Evolutionary conservation across 2,329 filamentous ascomycete genomes (phyloP), one percentile per base, ranked within the genome.

Genomic region (Arthroderma sp.): DNA sequence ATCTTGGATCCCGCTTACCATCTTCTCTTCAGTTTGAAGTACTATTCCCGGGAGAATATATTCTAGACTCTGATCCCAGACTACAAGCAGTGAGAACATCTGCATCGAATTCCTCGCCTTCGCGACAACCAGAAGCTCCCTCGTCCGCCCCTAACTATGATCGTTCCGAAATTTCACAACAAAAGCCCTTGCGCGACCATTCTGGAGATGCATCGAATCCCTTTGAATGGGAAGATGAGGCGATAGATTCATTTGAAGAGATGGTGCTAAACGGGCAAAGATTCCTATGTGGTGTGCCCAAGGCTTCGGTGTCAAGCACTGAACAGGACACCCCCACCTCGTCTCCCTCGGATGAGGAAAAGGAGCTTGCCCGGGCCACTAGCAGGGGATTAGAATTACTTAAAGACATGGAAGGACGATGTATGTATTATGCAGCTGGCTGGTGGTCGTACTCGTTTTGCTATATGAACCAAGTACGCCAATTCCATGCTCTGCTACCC

Each of bases 371-470:
- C 36, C 78, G 84, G 28, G 88, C 87, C 1, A 83, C 82, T 1
- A 74, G 78, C 30, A 80, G 79, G 40, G 88, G 88, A 4, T 83
- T 85, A 74, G 83, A 91, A 56, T 72, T 95, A 22, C 69, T 95
- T 42, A 75, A 77, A 51, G 78, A 80, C 28, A 81, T 95, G 64
- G 76, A 88, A 43, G 83, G 80, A 3, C 74, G 75, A 42, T 95
- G 88, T 62, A 75, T 95, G 51, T 94, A 89, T 68, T 84, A 78
- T 60, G 68, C 87, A 52, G 83, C 80, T 1, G 88, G 88, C 0
- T 95, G 88, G 88, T 95, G 88, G 88, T 91, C 83, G 58, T 95
- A 95, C 65, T 83, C 82, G 54, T 94, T 94, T 63, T 95, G 88
- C 70, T 91, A 94, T 66, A 85, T 85, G 58, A 75, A 81, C 50